These are phyloP conservation scores for Nicotiana sylvestris DNA, from an alignment of 257 asterid species.

Conservation along the genomic window DNA sequence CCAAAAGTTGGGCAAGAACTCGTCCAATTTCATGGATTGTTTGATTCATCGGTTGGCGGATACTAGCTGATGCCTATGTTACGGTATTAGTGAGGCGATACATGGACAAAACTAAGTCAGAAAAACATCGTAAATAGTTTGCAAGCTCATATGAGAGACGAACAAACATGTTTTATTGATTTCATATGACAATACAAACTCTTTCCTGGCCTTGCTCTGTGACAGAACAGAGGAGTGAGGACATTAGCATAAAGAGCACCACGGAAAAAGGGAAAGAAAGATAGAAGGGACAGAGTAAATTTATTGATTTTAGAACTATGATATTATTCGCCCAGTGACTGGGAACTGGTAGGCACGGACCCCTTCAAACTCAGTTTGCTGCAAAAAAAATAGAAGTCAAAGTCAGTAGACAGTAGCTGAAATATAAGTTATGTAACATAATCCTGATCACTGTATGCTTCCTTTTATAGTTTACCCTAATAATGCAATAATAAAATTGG, in stretches of 20 bases:
- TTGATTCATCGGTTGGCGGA: too few relatives aligned
- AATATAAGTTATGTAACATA: not conserved
- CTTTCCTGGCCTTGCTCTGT: not conserved
- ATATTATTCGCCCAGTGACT: not conserved
- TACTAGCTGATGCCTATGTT: not conserved
- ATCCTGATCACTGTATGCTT: too few relatives aligned
- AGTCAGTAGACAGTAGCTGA: not conserved
- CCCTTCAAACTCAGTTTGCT: constrained; percentile 1
- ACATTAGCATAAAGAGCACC: not conserved
- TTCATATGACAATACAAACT: not conserved
- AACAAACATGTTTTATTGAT: not conserved
- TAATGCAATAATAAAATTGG: too few relatives aligned
- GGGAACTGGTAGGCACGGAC: not conserved
- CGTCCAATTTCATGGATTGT: too few relatives aligned
- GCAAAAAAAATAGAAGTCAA: not conserved
- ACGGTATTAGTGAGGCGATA: not conserved
- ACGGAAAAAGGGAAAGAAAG: not conserved
- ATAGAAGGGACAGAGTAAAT: not conserved
- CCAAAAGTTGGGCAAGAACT: too few relatives aligned
- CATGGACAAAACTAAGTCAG: not conserved
- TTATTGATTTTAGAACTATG: not conserved
- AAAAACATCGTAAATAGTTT: not conserved
- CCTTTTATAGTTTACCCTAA: too few relatives aligned
- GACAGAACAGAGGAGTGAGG: not conserved
- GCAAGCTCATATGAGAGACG: too few relatives aligned